Conservation (phyloP, 2,329 filamentous ascomycete species). For the Cordyceps javanica region DNA sequence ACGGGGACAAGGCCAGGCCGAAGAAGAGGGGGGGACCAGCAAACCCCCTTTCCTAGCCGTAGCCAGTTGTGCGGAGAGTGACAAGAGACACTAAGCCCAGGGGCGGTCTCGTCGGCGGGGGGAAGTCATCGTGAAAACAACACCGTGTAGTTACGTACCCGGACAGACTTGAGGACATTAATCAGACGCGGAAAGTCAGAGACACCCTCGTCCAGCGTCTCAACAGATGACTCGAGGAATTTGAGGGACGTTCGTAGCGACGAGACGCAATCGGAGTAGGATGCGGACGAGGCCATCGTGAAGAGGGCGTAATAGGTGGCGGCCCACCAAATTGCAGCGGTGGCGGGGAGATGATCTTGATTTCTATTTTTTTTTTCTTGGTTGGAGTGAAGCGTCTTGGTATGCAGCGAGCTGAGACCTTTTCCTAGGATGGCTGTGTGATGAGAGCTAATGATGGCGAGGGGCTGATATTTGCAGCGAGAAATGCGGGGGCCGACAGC, state of each 20-base stretch:
- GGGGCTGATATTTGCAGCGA: background rate
- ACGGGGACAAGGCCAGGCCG: background rate
- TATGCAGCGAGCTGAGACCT: conserved; percentile 1
- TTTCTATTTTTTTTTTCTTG: background rate
- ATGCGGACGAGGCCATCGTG: conserved; percentile 23
- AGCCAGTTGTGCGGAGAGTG: background rate
- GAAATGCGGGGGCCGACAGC: conserved; percentile 6
- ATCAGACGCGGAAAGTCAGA: conserved; percentile 52
- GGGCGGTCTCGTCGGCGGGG: background rate
- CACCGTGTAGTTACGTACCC: conserved; percentile 34
- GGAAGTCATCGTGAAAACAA: conserved; percentile 11
- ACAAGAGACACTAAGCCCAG: background rate
- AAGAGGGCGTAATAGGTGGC: conserved; percentile 1
- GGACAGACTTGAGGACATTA: conserved; percentile 50
- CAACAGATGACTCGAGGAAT: conserved; percentile 54
- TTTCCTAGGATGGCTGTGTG: background rate
- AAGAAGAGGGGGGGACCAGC: background rate
- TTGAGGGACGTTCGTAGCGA: conserved; percentile 54
- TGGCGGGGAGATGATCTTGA: background rate
- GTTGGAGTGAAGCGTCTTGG: background rate
- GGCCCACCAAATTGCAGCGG: conserved; percentile 10
- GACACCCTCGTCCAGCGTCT: conserved; percentile 49
- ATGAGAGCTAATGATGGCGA: background rate
- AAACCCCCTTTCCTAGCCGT: background rate
- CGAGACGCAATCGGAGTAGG: conserved; percentile 53